Base-by-base conservation (phyloP, 2,329 filamentous ascomycete species). In the Hymenoscyphus fraxineus region DNA sequence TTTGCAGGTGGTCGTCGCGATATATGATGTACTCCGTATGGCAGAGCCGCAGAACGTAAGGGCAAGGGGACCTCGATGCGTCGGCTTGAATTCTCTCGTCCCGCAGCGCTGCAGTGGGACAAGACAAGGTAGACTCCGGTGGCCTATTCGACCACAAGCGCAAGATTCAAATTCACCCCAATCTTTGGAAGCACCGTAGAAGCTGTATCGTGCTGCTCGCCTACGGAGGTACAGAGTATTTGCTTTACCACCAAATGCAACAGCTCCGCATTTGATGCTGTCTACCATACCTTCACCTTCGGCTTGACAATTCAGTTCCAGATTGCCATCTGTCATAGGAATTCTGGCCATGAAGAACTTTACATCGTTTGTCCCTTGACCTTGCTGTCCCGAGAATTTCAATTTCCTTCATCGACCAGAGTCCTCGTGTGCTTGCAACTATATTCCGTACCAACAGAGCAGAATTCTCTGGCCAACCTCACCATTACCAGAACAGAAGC, bases 261-360 rank as follows among this genome's bases (percentile, higher is more conserved):
- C 47, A n/a, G 44, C 7, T 4, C 22, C 41, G 22, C 41, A 32
- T 27, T 51, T 60, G 51, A 16, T 9, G 35, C 12, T 9, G 13
- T 16, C 22, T 19, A 35, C 2, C 39, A 44, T 31, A 19, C 16
- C 58, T 27, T 40, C 39, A 40, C n/a, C 22, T 40, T 27, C 54
- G 6, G 31, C 39, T 38, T 51, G 41, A 16, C 40, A 19, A 60
- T 60, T 13, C n/a, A 22, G 5, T 2, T 10, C 35, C 5, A 41
- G 27, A 47, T 59, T 22, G 7, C 47, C 47, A 54, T 13, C 22
- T 54, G 47, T 19, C 27, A 38, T 27, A 38, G 22, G 35, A 27
- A 32, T 19, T 58, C 56, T 68, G 65, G 67, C 66, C 69, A 74
- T 74, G 73, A 68, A 65, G 67, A 40, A 55, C 61, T 69, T 64